Evolutionary conservation across 768 basidiomycete species (phyloP).

Genomic region (Lyophyllum decastes): DNA sequence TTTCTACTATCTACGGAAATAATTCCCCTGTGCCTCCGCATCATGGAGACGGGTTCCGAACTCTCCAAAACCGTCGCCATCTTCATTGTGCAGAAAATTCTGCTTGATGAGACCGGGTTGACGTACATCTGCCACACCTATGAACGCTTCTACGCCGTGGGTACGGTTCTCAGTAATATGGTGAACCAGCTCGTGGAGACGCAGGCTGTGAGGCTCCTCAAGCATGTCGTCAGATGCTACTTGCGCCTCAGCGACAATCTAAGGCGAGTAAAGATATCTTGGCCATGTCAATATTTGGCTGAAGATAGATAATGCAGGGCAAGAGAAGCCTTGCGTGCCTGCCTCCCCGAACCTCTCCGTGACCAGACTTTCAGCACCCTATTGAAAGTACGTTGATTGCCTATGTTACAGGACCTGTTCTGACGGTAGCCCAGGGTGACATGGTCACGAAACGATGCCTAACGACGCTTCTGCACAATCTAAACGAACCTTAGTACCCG

Average conservation of each 20-base stretch:
- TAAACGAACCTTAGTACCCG: slow-evolving; percentile 63
- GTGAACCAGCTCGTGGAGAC: slow-evolving; percentile 97
- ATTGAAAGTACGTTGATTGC: slow-evolving; percentile 70
- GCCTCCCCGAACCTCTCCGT: slow-evolving; percentile 91
- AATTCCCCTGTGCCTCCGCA: slow-evolving; percentile 97
- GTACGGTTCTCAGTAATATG: slow-evolving; percentile 98
- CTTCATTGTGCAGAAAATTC: slow-evolving; percentile 98
- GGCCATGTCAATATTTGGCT: neutral
- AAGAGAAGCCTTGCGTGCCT: slow-evolving; percentile 92
- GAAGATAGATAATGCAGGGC: slow-evolving; percentile 55
- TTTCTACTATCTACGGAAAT: slow-evolving; percentile 99
- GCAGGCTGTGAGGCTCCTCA: slow-evolving; percentile 92
- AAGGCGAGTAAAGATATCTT: slow-evolving; percentile 54
- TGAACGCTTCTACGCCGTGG: slow-evolving; percentile 98
- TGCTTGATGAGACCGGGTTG: slow-evolving; percentile 95
- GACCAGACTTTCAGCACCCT: slow-evolving; percentile 91
- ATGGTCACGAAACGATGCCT: slow-evolving; percentile 97
- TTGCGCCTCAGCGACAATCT: slow-evolving; percentile 94
- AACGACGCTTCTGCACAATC: slow-evolving; percentile 85
- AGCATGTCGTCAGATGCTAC: slow-evolving; percentile 98
- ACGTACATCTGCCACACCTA: slow-evolving; percentile 99
- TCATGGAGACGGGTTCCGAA: slow-evolving; percentile 99
- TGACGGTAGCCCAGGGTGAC: slow-evolving; percentile 67
- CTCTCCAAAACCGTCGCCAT: slow-evolving; percentile 99
- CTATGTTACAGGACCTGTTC: neutral